A percentile compares a stretch with the other conserved stretches of the same genome.
Conservation (phyloP, 164 flowering plant genomes). For the grape (Vitis vinifera) region DNA sequence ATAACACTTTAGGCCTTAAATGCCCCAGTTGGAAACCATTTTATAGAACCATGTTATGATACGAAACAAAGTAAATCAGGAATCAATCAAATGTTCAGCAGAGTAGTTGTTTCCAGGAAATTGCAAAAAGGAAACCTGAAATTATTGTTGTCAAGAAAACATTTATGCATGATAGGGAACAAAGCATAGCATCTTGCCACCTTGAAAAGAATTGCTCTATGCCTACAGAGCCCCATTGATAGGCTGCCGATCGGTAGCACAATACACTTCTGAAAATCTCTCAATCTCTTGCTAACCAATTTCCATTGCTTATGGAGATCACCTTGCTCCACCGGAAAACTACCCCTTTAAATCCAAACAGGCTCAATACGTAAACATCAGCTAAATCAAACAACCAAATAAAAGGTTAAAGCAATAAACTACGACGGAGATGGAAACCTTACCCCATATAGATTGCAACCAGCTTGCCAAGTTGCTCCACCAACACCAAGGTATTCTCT, state of each 20-base stretch:
- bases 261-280: slow-evolving; percentile 59
- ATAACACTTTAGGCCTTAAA: no score
- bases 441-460: slow-evolving; percentile 71
- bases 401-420: slow-evolving; percentile 7
- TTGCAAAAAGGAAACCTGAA: no score
- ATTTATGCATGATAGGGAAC: neutral
- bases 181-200: slow-evolving; percentile 28
- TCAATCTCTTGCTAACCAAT: slow-evolving; percentile 58
- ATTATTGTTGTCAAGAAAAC: no score
- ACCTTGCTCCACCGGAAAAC: slow-evolving; percentile 75
- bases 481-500: slow-evolving; percentile 57
- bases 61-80: neutral
- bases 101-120: no score
- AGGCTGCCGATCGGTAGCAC: slow-evolving; percentile 85
- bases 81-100: neutral
- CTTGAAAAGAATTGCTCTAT: slow-evolving; percentile 94
- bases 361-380: slow-evolving; percentile 10
- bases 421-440: slow-evolving; percentile 1
- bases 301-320: slow-evolving; percentile 77
- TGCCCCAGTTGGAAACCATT: no score
- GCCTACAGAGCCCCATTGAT: slow-evolving; percentile 88
- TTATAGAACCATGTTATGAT: no score
- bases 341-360: slow-evolving; percentile 57
- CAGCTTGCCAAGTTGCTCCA: slow-evolving; percentile 1
- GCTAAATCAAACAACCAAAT: neutral